phyloP scores from a whole-genome alignment of 2,329 filamentous ascomycete genomes.

The Paecilomyces formosus region DNA sequence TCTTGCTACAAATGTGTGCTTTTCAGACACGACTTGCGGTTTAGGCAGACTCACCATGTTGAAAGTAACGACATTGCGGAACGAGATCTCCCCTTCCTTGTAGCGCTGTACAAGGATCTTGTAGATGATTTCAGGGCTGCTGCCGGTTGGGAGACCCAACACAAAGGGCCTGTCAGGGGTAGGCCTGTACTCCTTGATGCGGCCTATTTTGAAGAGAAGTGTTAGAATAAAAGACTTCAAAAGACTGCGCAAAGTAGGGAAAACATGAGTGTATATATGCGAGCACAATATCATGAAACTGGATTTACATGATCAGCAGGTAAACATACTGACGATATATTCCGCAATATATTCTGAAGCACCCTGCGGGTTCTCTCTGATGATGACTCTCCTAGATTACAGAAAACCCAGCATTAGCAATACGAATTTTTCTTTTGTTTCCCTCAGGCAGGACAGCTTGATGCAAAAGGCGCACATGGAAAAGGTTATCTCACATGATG shows the following conservation, averaged over 20 bases:
- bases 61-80: slow-evolving; percentile 83
- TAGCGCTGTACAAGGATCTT: slow-evolving; percentile 57
- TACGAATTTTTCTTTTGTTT: not conserved
- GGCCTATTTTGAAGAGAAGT: slow-evolving; percentile 42
- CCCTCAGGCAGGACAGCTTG: not conserved
- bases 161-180: slow-evolving; percentile 69
- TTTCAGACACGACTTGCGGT: not conserved
- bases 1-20: not conserved
- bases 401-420: not conserved
- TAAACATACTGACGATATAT: slow-evolving; percentile 62
- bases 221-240: slow-evolving; percentile 1
- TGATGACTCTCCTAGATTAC: slow-evolving; percentile 70
- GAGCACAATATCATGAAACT: not conserved
- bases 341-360: slow-evolving; percentile 72
- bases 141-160: slow-evolving; percentile 75
- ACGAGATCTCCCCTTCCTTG: slow-evolving; percentile 57
- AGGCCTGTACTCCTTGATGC: slow-evolving; percentile 70
- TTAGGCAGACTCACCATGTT: slow-evolving; percentile 60
- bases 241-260: too few species aligned
- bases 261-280: not conserved
- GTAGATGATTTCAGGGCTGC: slow-evolving; percentile 72
- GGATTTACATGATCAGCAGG: not conserved
- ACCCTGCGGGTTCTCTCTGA: slow-evolving; percentile 61
- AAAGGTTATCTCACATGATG: slow-evolving; percentile 1
- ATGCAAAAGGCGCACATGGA: not conserved